Base-by-base conservation (phyloP, 495 filamentous ascomycete species). In the Apodospora peruviana region DNA sequence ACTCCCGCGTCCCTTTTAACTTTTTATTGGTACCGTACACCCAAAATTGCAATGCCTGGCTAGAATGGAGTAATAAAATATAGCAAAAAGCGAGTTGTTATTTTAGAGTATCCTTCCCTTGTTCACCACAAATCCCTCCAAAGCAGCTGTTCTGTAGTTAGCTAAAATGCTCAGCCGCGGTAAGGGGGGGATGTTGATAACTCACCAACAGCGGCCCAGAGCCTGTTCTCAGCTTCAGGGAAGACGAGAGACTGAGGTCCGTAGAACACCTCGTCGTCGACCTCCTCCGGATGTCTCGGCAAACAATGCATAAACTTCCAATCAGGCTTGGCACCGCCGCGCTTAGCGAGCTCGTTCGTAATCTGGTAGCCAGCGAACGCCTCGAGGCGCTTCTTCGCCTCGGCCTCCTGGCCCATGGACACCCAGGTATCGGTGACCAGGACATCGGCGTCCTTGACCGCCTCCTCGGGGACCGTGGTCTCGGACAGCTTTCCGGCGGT, bases 261-360 rank as follows among this genome's bases (percentile, higher is more conserved):
- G 61, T 97, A 96, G 62, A 97, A 95, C 1, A 98, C 91, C 58
- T 88, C 90, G 64, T 98, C 91, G 45, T 80, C 82, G 8, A 97
- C 93, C 70, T 98, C 93, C 69, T 98, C 91, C 0, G 77, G 80
- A 57, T 98, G 90, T 43, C 93, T 79, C n/a, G 93, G 93, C 43
- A 98, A 67, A 63, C 93, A 98, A 75, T 98, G 93, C 93, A 98
- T 96, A 61, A 97, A 98, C 69, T 87, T 90, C 93, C 93, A 98
- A 50, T 77, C 75, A 25, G 85, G 75, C 63, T 94, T 94, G 11
- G 93, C 93, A 24, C 89, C 89, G 35, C 91, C 93, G 38, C 82
- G 76, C 69, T 84, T 75, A 2, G 89, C 93, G 29, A 98, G 69
- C 40, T 88, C 85, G 11, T 79, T 69, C 2, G 90, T 95, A 55